Conservation (phyloP, 148 eudicot genomes). For the Hydrangea macrophylla region DNA sequence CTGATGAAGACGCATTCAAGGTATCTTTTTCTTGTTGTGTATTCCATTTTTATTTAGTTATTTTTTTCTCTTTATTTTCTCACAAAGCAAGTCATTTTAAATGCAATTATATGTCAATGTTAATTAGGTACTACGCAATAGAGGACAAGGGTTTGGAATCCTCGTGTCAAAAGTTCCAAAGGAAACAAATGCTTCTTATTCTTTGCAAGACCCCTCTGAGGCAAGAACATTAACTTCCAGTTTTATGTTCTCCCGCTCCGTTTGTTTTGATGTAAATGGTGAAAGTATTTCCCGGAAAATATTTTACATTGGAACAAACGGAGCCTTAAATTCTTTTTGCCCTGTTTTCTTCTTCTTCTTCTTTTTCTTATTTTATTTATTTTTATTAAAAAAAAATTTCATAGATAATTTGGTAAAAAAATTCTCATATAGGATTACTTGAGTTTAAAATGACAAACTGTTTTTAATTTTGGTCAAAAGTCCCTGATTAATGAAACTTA, state of each 20-base stretch:
- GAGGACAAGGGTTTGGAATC: slow-evolving; percentile 79
- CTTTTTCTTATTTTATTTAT: neutral
- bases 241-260: no score
- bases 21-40: slow-evolving; percentile 21
- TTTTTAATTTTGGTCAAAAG: no score
- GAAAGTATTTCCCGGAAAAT: no score
- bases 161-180: slow-evolving; percentile 77
- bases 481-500: no score
- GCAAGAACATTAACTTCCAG: slow-evolving; percentile 17
- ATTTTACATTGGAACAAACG: no score
- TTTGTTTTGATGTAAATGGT: no score
- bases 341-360: neutral
- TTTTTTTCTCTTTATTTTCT: neutral
- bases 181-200: slow-evolving; percentile 77
- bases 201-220: slow-evolving; percentile 82
- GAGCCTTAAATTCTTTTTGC: neutral
- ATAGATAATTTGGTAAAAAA: no score
- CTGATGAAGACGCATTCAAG: slow-evolving; percentile 91
- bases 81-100: neutral
- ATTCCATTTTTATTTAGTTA: no score
- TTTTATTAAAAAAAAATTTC: no score
- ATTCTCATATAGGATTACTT: no score
- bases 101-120: neutral
- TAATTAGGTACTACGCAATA: slow-evolving; percentile 48
- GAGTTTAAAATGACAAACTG: no score